Percentiles rank a stretch among this genome's conserved stretches.
Evolutionary conservation across 345 rosid species (phyloP).

Genomic region (Gossypium bickii): DNA sequence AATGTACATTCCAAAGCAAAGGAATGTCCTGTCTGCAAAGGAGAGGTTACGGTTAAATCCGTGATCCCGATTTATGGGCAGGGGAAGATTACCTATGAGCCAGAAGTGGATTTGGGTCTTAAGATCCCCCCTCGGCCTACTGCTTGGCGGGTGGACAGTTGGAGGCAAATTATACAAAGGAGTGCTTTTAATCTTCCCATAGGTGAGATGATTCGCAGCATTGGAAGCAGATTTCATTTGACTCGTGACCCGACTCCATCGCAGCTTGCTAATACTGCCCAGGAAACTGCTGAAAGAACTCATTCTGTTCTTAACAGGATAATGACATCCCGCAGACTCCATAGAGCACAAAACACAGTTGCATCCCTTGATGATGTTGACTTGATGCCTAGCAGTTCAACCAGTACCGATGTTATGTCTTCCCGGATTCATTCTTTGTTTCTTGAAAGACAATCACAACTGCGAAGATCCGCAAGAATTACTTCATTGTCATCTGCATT

Average conservation of each 20-base stretch:
- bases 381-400: neutral
- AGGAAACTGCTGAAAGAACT: slow-evolving; percentile 55
- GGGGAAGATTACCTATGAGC: slow-evolving; percentile 47
- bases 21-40: slow-evolving; percentile 97
- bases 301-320: slow-evolving; percentile 50
- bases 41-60: slow-evolving; percentile 69
- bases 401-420: neutral
- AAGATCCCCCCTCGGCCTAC: slow-evolving; percentile 67
- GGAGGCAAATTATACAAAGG: slow-evolving; percentile 53
- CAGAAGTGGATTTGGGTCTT: slow-evolving; percentile 46
- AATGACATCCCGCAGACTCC: slow-evolving; percentile 63
- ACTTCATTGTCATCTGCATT: slow-evolving; percentile 45
- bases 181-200: slow-evolving; percentile 51
- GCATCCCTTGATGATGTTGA: slow-evolving; percentile 28
- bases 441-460: slow-evolving; percentile 54
- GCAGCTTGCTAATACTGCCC: slow-evolving; percentile 35
- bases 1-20: slow-evolving; percentile 69
- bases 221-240: slow-evolving; percentile 61
- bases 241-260: slow-evolving; percentile 42
- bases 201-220: slow-evolving; percentile 77
- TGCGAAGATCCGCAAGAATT: slow-evolving; percentile 45
- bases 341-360: slow-evolving; percentile 56
- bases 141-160: slow-evolving; percentile 77
- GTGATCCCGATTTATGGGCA: slow-evolving; percentile 89
- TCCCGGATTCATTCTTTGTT: slow-evolving; percentile 47